Conservation (phyloP, 345 rosid species). For the Sisymbrium altissimum region DNA sequence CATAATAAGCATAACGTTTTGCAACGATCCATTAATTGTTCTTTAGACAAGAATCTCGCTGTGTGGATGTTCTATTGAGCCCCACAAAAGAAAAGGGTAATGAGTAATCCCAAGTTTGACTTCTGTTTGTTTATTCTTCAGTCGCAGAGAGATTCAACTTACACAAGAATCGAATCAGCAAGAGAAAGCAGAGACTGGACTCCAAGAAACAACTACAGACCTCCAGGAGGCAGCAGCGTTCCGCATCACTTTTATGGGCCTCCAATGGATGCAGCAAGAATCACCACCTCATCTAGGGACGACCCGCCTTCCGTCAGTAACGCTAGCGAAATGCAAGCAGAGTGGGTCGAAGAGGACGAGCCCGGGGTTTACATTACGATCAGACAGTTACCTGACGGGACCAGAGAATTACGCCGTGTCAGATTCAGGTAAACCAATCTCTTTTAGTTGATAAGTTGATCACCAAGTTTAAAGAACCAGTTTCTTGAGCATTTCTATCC, state of each 20-base stretch:
- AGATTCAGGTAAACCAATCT: conserved; percentile 70
- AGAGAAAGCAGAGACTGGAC: conserved; percentile 69
- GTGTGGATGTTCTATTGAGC: not conserved
- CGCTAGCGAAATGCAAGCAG: conserved; percentile 85
- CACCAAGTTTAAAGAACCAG: not conserved
- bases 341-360: conserved; percentile 97
- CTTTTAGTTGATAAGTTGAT: not conserved
- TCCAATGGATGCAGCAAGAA: conserved; percentile 60
- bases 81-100: not conserved
- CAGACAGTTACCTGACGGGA: conserved; percentile 86
- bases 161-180: conserved; percentile 64
- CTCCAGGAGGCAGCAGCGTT: conserved; percentile 18
- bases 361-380: conserved; percentile 95
- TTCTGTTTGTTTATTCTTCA: conserved; percentile 15
- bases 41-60: not conserved
- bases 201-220: conserved; percentile 54
- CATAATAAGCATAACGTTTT: not conserved
- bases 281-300: conserved; percentile 83
- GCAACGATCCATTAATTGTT: not conserved
- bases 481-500: not conserved
- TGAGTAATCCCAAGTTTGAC: not conserved
- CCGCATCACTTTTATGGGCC: conserved; percentile 44
- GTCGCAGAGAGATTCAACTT: conserved; percentile 75
- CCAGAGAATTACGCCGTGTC: conserved; percentile 93
- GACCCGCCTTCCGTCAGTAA: conserved; percentile 78